Evolutionary conservation across 2,329 filamentous ascomycete species (phyloP), one percentile per base, ranked within the genome.

Genomic region (Alternaria arborescens): DNA sequence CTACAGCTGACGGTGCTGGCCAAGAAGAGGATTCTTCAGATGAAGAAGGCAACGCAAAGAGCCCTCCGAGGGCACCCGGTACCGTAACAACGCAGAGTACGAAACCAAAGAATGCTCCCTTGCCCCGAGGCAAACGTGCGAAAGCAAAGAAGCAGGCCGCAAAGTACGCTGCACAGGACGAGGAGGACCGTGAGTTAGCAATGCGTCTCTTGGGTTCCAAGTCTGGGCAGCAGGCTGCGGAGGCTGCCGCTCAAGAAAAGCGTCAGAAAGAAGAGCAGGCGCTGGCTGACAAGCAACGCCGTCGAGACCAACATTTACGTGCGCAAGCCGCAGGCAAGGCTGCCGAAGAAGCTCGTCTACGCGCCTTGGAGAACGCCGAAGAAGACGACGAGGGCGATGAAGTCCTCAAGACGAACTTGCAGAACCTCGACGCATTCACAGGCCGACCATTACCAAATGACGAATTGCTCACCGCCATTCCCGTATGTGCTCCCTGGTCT

Each of bases 131-230:
- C 30, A 93, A 96, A 77, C 88, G 87, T 59, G 86, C 86, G 61
- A 97, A 97, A 76, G 89, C 89, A 43, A 97, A 96, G 82, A 97
- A 95, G 78, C 89, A 92, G 2, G 92, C 92, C 4, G 83, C 87
- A 60, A 97, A 97, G 77, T 99, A 99, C 80, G 94, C 91, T 46
- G 84, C 96, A 70, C 95, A 98, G 83, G 94, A 98, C 70, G 93
- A 97, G 56, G 94, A 97, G 78, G 95, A 99, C 73, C 92, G 93
- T 12, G 87, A 86, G 7, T 86, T 94, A 0, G 93, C 93, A 32
- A 91, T 97, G 79, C 86, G 89, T 24, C 85, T 98, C n/a, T 88
- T 97, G n/a, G 95, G 95, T 40, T 89, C 92, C 2, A 82, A 85
- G 60, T 89, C 89, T 1, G 86, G 87, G 38, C 85, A 91, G 69